Conservation (phyloP, 139 green algal species). For the Dunaliella sp. region DNA sequence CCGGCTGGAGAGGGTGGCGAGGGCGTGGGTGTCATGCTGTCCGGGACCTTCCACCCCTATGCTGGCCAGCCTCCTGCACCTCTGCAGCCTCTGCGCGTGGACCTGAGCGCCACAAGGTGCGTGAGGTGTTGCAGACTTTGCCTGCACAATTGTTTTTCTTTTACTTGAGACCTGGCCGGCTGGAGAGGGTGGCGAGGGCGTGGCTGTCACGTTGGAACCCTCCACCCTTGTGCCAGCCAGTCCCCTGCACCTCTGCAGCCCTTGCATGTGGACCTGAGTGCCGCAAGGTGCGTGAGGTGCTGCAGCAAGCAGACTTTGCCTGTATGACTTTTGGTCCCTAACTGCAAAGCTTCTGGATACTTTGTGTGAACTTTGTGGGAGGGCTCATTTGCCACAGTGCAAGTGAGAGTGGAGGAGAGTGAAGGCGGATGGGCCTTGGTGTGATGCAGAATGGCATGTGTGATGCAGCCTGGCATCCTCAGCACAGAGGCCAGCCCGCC, state of each 20-base stretch:
- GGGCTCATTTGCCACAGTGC: too few relatives aligned
- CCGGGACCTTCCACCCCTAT: conserved; percentile 43
- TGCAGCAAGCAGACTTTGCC: too few relatives aligned
- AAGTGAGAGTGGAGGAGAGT: too few relatives aligned
- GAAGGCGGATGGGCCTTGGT: too few relatives aligned
- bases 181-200: conserved; percentile 19
- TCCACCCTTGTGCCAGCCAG: conserved; percentile 42
- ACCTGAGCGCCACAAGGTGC: conserved; percentile 24
- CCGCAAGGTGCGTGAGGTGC: neutral
- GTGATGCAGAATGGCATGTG: too few relatives aligned
- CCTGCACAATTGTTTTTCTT: too few relatives aligned
- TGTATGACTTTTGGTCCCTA: too few relatives aligned
- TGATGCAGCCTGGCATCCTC: too few relatives aligned
- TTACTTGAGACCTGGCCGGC: conserved; percentile 22
- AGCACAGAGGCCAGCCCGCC: too few relatives aligned
- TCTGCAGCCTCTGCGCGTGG: conserved; percentile 40
- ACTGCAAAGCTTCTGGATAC: too few relatives aligned
- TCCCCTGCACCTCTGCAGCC: conserved; percentile 36
- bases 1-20: conserved; percentile 10
- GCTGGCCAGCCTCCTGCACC: conserved; percentile 36
- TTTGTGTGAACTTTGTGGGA: too few relatives aligned
- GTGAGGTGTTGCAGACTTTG: too few relatives aligned
- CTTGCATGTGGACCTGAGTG: conserved; percentile 39
- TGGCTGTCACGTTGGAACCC: conserved; percentile 29
- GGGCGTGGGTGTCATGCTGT: conserved; percentile 26